Evolutionary conservation across 2,329 filamentous ascomycete genomes (phyloP).

Genomic region (Aspergillus piperis): DNA sequence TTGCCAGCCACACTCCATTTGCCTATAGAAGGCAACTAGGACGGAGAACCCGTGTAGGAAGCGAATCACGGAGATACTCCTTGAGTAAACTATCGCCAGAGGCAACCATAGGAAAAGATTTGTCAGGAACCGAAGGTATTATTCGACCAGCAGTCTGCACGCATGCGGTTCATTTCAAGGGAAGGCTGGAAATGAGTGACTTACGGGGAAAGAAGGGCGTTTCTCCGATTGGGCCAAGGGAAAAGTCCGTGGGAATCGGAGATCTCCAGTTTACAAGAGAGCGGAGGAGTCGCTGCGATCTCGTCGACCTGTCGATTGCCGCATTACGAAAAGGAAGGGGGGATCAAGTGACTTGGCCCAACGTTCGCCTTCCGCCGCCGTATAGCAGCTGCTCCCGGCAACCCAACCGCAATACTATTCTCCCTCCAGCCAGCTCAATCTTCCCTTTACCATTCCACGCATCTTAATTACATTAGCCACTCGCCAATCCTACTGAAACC

Average conservation of each 20-base stretch:
- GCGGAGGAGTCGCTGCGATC: not conserved
- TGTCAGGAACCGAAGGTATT: not conserved
- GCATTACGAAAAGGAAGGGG: slow-evolving; percentile 1
- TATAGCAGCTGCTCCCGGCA: not conserved
- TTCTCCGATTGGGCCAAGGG: not conserved
- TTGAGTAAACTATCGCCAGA: not conserved
- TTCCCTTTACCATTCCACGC: not conserved
- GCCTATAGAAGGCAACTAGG: slow-evolving; percentile 5
- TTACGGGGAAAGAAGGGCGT: not conserved
- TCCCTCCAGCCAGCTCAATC: not conserved
- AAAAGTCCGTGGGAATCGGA: not conserved
- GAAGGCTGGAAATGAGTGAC: not conserved
- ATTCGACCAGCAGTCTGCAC: not conserved
- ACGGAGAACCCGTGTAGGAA: not conserved
- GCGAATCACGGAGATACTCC: not conserved
- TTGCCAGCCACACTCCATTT: not conserved
- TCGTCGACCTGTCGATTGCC: not conserved
- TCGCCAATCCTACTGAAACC: not conserved
- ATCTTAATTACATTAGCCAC: no score
- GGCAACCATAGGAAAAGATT: not conserved
- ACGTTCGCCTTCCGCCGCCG: not conserved
- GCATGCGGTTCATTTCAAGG: not conserved
- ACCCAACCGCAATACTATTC: not conserved
- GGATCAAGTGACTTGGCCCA: slow-evolving; percentile 7
- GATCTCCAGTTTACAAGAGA: not conserved